Base-by-base conservation (phyloP, 768 basidiomycete genomes). In the Porphyrellus cyaneotinctus region DNA sequence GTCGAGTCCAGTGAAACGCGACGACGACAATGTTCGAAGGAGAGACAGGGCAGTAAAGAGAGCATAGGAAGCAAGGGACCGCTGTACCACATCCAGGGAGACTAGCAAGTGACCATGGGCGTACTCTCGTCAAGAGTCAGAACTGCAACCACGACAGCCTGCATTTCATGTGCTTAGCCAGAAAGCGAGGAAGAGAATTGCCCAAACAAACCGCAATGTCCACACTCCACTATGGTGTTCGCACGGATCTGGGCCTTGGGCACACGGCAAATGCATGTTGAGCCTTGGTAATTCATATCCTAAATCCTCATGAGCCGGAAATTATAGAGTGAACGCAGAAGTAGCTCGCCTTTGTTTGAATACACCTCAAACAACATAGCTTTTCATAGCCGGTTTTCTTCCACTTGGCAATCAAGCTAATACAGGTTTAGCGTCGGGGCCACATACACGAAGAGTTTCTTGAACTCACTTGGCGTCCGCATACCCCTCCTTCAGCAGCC, bases 281-380 rank as follows among this genome's bases (percentile, higher is more conserved):
- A 95, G 12, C 95, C 97, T 75, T 94, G 89, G 65, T 97, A 97
- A 73, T 97, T 98, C 95, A 97, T 97, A 70, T 97, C 97, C 93
- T 95, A 46, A 24, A 57, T 8, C 38, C 18, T 28, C 39, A 30
- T 69, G 7, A 59, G 49, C 48, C 26, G 41, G 35, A 24, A 38
- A 47, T 42, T 38, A 60, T 17, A 24, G 37, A 20, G 32, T n/a
- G 54, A 23, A 38, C 44, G 51, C 45, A 36, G 4, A 48, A 33
- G 35, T 18, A 31, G 63, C 74, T 45, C 59, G 88, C 93, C 74
- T 82, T 83, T 4, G 93, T 95, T 72, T 97, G 95, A 51, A 99
- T 97, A 70, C 97, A 99, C 41, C 97, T 78, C 47, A 98, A 73
- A 65, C 97, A 99, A 68, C 97, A 99, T 8, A 99, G 77, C 69